Evolutionary conservation across 352 stramenopile species (phyloP).

Genomic region (Blastocystis hominis): DNA sequence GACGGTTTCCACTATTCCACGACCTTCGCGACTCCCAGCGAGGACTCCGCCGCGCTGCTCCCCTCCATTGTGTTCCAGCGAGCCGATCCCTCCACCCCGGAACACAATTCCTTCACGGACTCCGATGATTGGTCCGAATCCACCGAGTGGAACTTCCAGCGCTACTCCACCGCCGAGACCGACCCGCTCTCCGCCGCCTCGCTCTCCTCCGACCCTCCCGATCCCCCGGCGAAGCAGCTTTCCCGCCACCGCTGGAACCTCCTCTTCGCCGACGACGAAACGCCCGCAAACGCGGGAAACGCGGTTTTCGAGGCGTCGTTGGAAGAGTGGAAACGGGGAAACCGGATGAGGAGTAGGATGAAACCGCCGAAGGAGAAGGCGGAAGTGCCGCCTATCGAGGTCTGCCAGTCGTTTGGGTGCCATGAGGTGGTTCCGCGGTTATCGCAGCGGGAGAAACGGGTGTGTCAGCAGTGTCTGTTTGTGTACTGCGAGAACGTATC

Average conservation of each 20-base stretch:
- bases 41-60: not conserved
- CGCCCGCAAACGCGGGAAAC: not conserved
- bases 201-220: not conserved
- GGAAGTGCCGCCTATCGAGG: not conserved
- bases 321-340: not conserved
- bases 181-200: not conserved
- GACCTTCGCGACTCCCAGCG: not conserved
- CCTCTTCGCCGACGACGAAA: not conserved
- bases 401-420: conserved; percentile 25
- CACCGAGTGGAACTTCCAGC: not conserved
- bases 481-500: not conserved
- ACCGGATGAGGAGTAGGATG: not conserved
- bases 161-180: not conserved
- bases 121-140: not conserved
- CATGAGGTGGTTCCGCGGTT: not conserved
- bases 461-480: not conserved
- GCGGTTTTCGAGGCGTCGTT: not conserved
- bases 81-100: not conserved
- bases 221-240: not conserved
- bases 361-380: not conserved
- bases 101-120: not conserved
- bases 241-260: not conserved
- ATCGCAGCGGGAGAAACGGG: not conserved
- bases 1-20: not conserved
- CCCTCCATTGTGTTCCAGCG: no score